These are phyloP conservation scores for Spathaspora hagerdaliae DNA, from an alignment of 805 yeast species.

Conservation along the genomic window DNA sequence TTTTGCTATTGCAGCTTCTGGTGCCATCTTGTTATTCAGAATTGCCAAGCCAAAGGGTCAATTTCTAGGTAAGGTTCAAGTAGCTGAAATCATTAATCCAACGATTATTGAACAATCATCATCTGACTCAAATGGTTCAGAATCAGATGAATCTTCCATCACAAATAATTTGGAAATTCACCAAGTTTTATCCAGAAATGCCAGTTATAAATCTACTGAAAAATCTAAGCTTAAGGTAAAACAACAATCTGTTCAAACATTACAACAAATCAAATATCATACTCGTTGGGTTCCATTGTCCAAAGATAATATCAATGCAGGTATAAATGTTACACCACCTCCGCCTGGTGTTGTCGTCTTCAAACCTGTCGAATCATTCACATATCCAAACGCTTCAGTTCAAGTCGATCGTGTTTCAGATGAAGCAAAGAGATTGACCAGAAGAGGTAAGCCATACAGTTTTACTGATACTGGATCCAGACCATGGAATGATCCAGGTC, in stretches of 20 bases:
- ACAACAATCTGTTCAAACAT: conserved; percentile 19
- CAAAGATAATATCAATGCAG: conserved; percentile 49
- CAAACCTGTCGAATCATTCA: conserved; percentile 75
- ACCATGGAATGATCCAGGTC: conserved; percentile 93
- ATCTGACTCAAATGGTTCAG: conserved; percentile 8
- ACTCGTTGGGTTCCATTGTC: conserved; percentile 68
- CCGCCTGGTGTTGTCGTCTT: conserved; percentile 90
- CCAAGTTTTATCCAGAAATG: conserved; percentile 34
- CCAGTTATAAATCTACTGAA: conserved; percentile 20
- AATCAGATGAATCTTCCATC: conserved; percentile 3
- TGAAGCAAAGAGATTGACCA: conserved; percentile 57
- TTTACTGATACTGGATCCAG: conserved; percentile 49
- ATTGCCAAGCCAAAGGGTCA: conserved; percentile 77
- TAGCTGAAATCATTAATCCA: conserved; percentile 71
- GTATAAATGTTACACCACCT: conserved; percentile 62
- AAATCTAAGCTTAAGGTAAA: conserved; percentile 9
- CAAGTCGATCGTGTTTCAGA: conserved; percentile 69
- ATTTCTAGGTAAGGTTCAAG: conserved; percentile 74
- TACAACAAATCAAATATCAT: conserved; percentile 36
- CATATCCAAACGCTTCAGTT: conserved; percentile 75
- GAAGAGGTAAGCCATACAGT: conserved; percentile 50
- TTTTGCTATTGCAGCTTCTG: conserved; percentile 83
- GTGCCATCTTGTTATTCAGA: conserved; percentile 68
- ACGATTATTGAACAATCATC: conserved; percentile 21
- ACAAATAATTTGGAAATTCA: conserved; percentile 35